Evolutionary conservation across 192 early-diverging fungal species (phyloP).

Genomic region (Thoreauomyces humboldtii): DNA sequence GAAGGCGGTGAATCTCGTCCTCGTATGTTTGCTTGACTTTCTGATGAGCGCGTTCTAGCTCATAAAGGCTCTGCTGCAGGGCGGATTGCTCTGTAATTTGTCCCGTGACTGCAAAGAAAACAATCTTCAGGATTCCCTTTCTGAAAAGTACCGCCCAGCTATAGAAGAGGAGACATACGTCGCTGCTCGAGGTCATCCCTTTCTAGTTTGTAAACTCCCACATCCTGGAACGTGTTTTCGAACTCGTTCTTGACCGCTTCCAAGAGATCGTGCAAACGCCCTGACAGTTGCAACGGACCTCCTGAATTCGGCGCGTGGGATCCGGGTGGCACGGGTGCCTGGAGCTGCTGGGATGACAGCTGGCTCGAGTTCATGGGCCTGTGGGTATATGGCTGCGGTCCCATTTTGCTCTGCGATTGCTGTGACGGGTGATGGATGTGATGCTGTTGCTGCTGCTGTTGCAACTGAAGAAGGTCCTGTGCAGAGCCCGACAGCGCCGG

Average conservation of each 20-base stretch:
- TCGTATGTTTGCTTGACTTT: slow-evolving; percentile 82
- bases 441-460: slow-evolving; percentile 6
- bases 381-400: background rate
- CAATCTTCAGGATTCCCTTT: too few relatives aligned
- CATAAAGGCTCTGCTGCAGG: slow-evolving; percentile 73
- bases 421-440: slow-evolving; percentile 12
- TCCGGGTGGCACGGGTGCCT: slow-evolving; percentile 11
- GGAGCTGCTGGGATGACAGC: slow-evolving; percentile 10
- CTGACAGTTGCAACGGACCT: background rate
- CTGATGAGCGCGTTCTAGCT: slow-evolving; percentile 79
- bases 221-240: slow-evolving; percentile 74
- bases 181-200: slow-evolving; percentile 87
- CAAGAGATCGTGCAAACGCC: slow-evolving; percentile 64
- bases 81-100: slow-evolving; percentile 79
- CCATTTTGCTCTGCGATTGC: background rate
- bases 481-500: background rate
- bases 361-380: slow-evolving; percentile 8
- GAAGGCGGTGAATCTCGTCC: slow-evolving; percentile 78
- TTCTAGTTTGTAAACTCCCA: slow-evolving; percentile 66
- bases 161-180: slow-evolving; percentile 72
- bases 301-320: background rate
- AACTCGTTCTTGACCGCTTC: slow-evolving; percentile 79
- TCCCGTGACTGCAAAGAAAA: slow-evolving; percentile 51
- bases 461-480: background rate
- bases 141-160: too few relatives aligned